Percentiles rank a stretch among this genome's conserved stretches.
Conservation (phyloP, 2,329 filamentous ascomycete species). For the Beauveria scarabaeidicola region DNA sequence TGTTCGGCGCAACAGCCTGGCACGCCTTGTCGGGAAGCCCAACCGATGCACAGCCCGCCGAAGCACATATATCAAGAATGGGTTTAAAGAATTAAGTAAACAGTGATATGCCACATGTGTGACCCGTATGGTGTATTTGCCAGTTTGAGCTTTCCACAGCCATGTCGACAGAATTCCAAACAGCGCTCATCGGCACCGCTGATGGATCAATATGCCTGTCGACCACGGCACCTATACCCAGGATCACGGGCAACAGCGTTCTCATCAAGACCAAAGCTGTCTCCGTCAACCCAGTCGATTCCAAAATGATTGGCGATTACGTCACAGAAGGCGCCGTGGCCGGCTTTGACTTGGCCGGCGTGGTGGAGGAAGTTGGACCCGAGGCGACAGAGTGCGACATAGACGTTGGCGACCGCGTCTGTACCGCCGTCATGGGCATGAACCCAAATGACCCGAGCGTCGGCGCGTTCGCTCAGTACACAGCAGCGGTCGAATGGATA, state of each 20-base stretch:
- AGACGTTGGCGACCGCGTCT: conserved; percentile 8
- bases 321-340: not conserved
- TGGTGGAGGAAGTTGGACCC: not conserved
- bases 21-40: too few species aligned
- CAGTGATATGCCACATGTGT: too few species aligned
- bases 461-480: conserved; percentile 17
- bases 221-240: not conserved
- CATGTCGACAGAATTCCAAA: too few species aligned
- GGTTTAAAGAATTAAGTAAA: too few species aligned
- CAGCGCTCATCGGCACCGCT: not conserved
- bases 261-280: not conserved
- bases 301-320: conserved; percentile 4
- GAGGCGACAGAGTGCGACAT: not conserved
- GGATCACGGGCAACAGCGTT: not conserved
- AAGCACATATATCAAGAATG: too few species aligned
- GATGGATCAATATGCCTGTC: not conserved
- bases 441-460: not conserved
- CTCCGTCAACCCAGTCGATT: conserved; percentile 6
- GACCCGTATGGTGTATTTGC: too few species aligned
- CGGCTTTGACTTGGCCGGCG: conserved; percentile 8
- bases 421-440: conserved; percentile 5
- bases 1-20: too few species aligned
- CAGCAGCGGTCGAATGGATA: not conserved
- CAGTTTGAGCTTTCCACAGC: too few species aligned
- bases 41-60: too few species aligned